phyloP scores from a whole-genome alignment of 139 green algal genomes.

The Chlamydomonas eustigma region DNA sequence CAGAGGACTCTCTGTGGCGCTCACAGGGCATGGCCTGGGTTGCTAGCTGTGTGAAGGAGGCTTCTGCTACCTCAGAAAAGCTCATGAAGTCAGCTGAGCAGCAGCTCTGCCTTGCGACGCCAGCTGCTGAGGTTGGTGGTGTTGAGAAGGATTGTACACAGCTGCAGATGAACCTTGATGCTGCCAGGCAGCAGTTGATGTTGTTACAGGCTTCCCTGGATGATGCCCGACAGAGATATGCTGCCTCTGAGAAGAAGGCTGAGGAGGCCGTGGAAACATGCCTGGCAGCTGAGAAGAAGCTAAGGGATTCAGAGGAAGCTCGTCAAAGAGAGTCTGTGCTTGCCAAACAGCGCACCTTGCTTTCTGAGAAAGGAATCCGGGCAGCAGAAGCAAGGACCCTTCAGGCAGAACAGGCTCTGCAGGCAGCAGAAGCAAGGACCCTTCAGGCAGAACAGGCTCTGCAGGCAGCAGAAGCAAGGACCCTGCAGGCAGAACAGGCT shows the following conservation, averaged over 20 bases:
- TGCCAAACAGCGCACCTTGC: no score
- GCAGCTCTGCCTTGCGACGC: no score
- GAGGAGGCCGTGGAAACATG: background rate
- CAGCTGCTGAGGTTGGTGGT: background rate
- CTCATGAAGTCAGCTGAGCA: background rate
- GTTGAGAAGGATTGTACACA: background rate
- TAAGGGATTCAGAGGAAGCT: no score
- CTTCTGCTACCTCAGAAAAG: background rate
- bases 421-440: background rate
- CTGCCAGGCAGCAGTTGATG: background rate
- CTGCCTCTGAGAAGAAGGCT: background rate
- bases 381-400: background rate
- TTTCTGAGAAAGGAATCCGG: background rate
- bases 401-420: background rate
- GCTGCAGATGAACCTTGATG: background rate
- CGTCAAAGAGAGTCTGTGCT: no score
- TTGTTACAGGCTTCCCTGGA: background rate
- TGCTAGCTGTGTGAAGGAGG: background rate
- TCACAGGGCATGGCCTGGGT: background rate
- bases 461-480: background rate
- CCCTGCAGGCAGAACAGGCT: background rate
- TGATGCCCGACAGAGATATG: no score
- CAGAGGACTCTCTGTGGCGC: background rate
- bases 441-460: background rate
- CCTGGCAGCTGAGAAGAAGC: no score